Evolutionary conservation across 2,329 filamentous ascomycete species (phyloP).

Genomic region (Fusarium sterilihyphosum): DNA sequence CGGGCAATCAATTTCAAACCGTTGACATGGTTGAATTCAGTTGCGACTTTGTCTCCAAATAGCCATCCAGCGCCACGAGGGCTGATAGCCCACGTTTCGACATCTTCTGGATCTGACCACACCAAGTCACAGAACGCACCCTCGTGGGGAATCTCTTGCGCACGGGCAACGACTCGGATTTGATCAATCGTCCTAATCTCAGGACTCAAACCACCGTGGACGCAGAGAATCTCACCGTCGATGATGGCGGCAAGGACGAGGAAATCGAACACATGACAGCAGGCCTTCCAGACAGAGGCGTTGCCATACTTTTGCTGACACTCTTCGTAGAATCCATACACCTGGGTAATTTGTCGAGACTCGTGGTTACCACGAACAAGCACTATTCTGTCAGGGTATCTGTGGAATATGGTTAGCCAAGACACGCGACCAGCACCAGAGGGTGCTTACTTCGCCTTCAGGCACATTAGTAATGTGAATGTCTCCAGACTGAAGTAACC

Average conservation of each 20-base stretch:
- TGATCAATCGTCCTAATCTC: conserved; percentile 98
- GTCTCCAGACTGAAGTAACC: conserved; percentile 98
- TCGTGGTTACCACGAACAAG: conserved; percentile 98
- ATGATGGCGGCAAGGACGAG: conserved; percentile 96
- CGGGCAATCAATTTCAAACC: conserved; percentile 94
- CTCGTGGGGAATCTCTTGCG: conserved; percentile 97
- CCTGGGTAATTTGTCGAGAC: conserved; percentile 96
- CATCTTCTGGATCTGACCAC: conserved; percentile 97
- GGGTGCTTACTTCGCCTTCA: conserved; percentile 74
- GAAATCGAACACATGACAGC: conserved; percentile 99
- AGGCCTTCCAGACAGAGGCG: conserved; percentile 99
- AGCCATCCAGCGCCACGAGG: conserved; percentile 97
- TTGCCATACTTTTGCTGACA: conserved; percentile 99
- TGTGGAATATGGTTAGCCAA: conserved; percentile 49
- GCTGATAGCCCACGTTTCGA: conserved; percentile 95
- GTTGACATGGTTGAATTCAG: conserved; percentile 97
- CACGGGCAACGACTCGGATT: conserved; percentile 97
- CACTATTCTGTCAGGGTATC: conserved; percentile 94
- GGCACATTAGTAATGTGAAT: conserved; percentile 94
- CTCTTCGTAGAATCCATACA: conserved; percentile 99
- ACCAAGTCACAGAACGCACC: conserved; percentile 98
- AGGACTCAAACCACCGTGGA: conserved; percentile 89
- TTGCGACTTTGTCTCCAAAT: conserved; percentile 96
- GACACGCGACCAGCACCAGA: not conserved
- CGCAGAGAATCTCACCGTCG: conserved; percentile 97